These are phyloP conservation scores for Dictyostelium firmibasis DNA, from an alignment of 78 protist species.

Conservation along the genomic window DNA sequence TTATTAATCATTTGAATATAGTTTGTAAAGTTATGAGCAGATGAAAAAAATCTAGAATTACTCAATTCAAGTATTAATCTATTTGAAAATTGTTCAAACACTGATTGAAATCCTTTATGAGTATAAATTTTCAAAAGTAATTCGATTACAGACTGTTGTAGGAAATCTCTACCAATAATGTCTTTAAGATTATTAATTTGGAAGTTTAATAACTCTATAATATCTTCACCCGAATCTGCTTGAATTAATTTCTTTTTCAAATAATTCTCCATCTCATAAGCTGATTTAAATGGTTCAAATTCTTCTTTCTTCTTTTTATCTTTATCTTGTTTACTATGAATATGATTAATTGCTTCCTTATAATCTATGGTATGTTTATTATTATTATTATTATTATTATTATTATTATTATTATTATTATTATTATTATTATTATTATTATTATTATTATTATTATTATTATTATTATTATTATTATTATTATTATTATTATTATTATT, in stretches of 20 bases:
- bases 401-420: background rate
- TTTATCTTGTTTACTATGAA: background rate
- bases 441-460: too few species aligned
- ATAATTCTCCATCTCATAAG: background rate
- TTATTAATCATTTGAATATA: background rate
- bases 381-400: background rate
- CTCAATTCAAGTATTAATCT: background rate
- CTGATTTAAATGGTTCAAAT: background rate
- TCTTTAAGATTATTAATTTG: conserved; percentile 12
- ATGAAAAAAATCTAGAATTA: conserved; percentile 3
- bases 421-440: background rate
- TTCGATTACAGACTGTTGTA: background rate
- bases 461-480: background rate
- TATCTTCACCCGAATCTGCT: conserved; percentile 4
- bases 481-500: background rate
- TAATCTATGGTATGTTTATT: too few species aligned
- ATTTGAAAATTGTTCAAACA: background rate
- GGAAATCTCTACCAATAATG: background rate
- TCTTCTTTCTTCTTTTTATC: background rate
- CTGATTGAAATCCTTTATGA: background rate
- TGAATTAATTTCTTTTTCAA: background rate
- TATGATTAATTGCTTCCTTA: background rate
- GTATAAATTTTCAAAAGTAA: background rate
- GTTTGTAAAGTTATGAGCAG: background rate
- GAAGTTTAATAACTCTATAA: background rate